These are phyloP conservation scores for Pseudevernia furfuracea DNA, from an alignment of 495 filamentous ascomycete species.

Conservation along the genomic window DNA sequence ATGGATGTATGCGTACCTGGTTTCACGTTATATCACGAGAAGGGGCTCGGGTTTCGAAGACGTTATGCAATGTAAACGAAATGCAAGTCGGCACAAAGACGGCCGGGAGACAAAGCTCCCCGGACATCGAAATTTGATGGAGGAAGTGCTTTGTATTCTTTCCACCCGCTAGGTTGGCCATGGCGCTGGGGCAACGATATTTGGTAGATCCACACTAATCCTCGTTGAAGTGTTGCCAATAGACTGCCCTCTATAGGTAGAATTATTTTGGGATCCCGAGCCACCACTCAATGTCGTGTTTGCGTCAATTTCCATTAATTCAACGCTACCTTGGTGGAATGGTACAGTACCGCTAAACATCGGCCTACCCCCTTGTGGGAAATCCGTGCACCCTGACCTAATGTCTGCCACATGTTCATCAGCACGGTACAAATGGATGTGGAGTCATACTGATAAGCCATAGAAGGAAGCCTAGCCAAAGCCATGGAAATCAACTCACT, in stretches of 20 bases:
- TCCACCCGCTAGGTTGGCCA: not conserved
- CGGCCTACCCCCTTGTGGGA: not conserved
- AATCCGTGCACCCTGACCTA: not conserved
- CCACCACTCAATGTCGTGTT: not conserved
- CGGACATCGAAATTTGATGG: not conserved
- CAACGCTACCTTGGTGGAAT: not conserved
- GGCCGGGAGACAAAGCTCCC: not conserved
- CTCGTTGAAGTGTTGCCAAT: not conserved
- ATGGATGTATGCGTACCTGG: not conserved
- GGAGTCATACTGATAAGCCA: not conserved
- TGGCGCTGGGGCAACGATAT: not conserved
- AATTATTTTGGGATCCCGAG: not conserved
- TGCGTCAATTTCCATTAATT: slow-evolving; percentile 2
- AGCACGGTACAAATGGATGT: not conserved
- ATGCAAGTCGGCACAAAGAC: not conserved
- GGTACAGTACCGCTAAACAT: not conserved
- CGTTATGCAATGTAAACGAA: too few relatives aligned
- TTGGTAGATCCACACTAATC: not conserved
- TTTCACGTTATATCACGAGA: too few relatives aligned
- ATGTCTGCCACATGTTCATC: not conserved
- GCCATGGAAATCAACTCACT: slow-evolving; percentile 7
- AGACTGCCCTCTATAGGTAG: not conserved
- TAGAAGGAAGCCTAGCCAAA: not conserved
- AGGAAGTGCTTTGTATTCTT: not conserved
- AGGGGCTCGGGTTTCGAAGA: not conserved